Evolutionary conservation across 2,329 filamentous ascomycete genomes (phyloP).

Genomic region (Neopestalotiopsis sp.): DNA sequence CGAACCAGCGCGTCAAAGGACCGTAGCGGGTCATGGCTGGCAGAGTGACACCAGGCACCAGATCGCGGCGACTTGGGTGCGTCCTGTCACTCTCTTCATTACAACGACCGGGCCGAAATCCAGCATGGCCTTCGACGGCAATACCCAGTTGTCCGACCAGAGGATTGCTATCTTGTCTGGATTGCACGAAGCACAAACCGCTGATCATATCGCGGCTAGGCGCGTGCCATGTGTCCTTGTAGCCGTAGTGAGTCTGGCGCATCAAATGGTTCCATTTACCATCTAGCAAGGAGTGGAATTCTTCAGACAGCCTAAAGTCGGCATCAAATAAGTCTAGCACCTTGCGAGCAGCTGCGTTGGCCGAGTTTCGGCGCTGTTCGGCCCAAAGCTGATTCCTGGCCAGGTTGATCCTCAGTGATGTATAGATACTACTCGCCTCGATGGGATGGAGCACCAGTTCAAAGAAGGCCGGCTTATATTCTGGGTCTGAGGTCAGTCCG

Average conservation of each 20-base stretch:
- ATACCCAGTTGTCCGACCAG: constrained; percentile 62
- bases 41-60: constrained; percentile 34
- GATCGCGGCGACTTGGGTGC: constrained; percentile 44
- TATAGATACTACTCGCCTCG: constrained; percentile 4
- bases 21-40: constrained; percentile 25
- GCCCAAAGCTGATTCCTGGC: constrained; percentile 4
- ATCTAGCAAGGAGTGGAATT: neutral
- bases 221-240: constrained; percentile 57
- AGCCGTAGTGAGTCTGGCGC: constrained; percentile 3
- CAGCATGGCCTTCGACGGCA: constrained; percentile 51
- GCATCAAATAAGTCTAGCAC: neutral
- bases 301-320: neutral
- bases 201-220: constrained; percentile 60
- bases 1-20: constrained; percentile 44
- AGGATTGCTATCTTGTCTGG: constrained; percentile 51
- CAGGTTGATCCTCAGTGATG: constrained; percentile 1
- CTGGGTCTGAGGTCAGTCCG: neutral
- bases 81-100: constrained; percentile 61
- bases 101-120: constrained; percentile 41
- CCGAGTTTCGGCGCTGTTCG: neutral
- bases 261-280: constrained; percentile 7
- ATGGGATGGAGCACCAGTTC: constrained; percentile 2
- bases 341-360: neutral
- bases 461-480: constrained; percentile 11
- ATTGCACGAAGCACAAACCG: constrained; percentile 59